Percentiles rank a stretch among this genome's conserved stretches.
Conservation (phyloP, 2,329 filamentous ascomycete species). For the Rutstroemia sp. region DNA sequence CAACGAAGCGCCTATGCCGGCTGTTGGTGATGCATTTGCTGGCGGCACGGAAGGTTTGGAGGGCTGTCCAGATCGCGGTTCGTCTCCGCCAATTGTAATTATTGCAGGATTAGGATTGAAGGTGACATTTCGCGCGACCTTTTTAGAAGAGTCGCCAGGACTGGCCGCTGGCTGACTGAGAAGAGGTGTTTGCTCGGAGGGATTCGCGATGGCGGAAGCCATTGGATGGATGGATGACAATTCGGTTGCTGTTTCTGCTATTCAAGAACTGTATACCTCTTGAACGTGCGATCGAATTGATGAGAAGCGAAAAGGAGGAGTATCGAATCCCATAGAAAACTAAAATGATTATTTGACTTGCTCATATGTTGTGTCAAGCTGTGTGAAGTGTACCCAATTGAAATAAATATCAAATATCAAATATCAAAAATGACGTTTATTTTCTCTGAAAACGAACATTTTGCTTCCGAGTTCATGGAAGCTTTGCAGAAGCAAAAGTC, state of each 20-base stretch:
- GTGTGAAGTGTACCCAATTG: too few species aligned
- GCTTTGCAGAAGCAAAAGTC: neutral
- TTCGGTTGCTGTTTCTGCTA: neutral
- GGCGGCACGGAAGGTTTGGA: neutral
- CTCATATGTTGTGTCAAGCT: too few species aligned
- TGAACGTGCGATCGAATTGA: neutral
- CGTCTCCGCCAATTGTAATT: slow-evolving; percentile 45
- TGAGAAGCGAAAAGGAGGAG: neutral
- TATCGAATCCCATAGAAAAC: too few species aligned
- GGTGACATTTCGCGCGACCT: slow-evolving; percentile 52
- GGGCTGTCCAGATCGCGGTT: neutral
- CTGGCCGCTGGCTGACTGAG: neutral
- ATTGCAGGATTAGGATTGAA: slow-evolving; percentile 66
- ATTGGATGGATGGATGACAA: neutral
- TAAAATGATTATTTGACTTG: too few species aligned
- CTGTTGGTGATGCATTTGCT: slow-evolving; percentile 27
- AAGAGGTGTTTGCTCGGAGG: slow-evolving; percentile 7
- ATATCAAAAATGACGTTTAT: slow-evolving; percentile 7
- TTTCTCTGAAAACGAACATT: neutral
- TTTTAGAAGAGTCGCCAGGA: slow-evolving; percentile 2
- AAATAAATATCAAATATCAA: neutral
- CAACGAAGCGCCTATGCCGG: slow-evolving; percentile 62
- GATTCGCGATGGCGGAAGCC: slow-evolving; percentile 1
- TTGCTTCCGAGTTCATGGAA: neutral
- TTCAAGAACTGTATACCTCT: neutral